Percentiles rank a stretch among this genome's conserved stretches.
phyloP scores from a whole-genome alignment of 2,329 filamentous ascomycete genomes.

The Fusarium coffeatum region DNA sequence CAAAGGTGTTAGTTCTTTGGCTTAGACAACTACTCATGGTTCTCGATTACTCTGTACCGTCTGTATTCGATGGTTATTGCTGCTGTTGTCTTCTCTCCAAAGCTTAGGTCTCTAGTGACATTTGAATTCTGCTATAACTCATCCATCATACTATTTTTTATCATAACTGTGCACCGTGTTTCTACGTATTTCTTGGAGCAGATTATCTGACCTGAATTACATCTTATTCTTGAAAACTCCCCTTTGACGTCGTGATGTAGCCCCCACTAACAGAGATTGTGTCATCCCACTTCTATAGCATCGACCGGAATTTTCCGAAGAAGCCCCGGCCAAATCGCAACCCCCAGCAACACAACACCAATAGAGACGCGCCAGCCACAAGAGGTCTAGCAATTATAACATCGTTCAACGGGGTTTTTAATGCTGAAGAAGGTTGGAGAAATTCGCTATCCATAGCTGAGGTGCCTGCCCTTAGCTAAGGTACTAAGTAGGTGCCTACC shows the following conservation, averaged over 20 bases:
- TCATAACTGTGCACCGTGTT: too few relatives aligned
- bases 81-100: background rate
- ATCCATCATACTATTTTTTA: background rate
- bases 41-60: background rate
- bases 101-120: background rate
- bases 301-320: slow-evolving; percentile 24
- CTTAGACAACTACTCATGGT: background rate
- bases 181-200: too few relatives aligned
- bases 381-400: background rate
- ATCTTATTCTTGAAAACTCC: background rate
- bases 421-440: background rate
- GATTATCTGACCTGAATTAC: background rate
- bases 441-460: background rate
- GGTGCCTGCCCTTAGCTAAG: background rate
- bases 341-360: slow-evolving; percentile 1
- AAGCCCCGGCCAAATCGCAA: slow-evolving; percentile 25
- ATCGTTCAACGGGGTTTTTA: background rate
- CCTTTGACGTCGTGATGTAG: slow-evolving; percentile 16
- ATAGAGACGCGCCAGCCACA: background rate
- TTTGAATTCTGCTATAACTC: background rate
- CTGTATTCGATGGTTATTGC: background rate
- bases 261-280: slow-evolving; percentile 18
- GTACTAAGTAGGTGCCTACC: background rate
- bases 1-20: background rate
- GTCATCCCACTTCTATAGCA: slow-evolving; percentile 16